A percentile compares a stretch with the other conserved stretches of the same genome.
Evolutionary conservation across 441 rosid genomes (phyloP).

Genomic region (Capsella rubella): DNA sequence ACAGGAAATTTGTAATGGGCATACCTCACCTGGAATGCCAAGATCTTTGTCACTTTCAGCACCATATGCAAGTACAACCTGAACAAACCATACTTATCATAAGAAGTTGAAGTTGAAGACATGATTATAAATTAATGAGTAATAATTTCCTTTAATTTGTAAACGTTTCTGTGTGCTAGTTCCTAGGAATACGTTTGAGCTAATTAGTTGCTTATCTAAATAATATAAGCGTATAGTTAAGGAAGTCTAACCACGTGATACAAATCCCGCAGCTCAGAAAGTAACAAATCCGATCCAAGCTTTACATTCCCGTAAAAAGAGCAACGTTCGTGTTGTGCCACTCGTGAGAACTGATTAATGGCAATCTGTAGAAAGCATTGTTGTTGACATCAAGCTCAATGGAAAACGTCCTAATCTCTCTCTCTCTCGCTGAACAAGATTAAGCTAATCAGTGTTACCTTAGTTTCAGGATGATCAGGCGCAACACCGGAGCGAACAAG

Average conservation of each 20-base stretch:
- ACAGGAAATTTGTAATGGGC: conserved; percentile 30
- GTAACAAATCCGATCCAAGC: conserved; percentile 70
- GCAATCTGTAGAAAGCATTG: conserved; percentile 74
- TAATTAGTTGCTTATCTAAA: conserved; percentile 61
- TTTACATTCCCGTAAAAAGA: conserved; percentile 79
- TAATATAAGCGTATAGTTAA: conserved; percentile 8
- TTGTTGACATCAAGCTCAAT: conserved; percentile 55
- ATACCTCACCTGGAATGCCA: conserved; percentile 86
- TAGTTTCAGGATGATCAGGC: conserved; percentile 96
- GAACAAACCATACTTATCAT: conserved; percentile 27
- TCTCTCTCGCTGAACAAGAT: neutral
- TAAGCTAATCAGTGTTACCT: conserved; percentile 52
- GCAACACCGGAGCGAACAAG: conserved; percentile 95
- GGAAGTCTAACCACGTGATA: conserved; percentile 65
- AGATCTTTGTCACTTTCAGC: conserved; percentile 92
- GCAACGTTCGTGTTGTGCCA: conserved; percentile 66
- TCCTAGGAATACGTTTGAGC: conserved; percentile 52
- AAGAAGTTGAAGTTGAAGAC: conserved; percentile 11
- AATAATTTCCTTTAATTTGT: neutral
- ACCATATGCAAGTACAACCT: conserved; percentile 97
- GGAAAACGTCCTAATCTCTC: conserved; percentile 28
- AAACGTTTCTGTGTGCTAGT: neutral
- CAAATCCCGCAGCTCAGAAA: conserved; percentile 79
- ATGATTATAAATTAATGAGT: neutral
- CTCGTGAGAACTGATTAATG: conserved; percentile 87